Evolutionary conservation across 805 yeast genomes (phyloP), one percentile per base, ranked within the genome.

Genomic region (Metschnikowia chrysomelidarum): DNA sequence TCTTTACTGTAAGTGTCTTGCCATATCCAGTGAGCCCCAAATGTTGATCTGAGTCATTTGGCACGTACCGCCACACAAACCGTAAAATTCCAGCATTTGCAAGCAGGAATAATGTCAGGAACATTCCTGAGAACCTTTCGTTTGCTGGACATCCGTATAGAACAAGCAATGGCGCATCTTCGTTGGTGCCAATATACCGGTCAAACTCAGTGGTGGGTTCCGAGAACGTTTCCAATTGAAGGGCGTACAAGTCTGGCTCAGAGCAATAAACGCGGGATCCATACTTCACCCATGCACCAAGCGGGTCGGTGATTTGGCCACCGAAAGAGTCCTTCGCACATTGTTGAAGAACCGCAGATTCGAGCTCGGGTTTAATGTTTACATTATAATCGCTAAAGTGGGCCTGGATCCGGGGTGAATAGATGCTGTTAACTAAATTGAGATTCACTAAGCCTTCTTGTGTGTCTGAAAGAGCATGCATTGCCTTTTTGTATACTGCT

Each of bases 1-100:
- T 26, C 9, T 25, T 28, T n/a, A 34, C 41, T 4, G 35, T 21
- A 17, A 45, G 41, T 4, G 43, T 34, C 12, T 73, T 79, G 1
- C 88, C 93, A 55, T 78, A 87, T 0, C 91, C 93, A 7, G 69
- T 47, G 6, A 79, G 44, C 0, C 34, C 11, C 20, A 31, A 28
- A 5, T 13, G 24, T 11, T 5, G 20, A 8, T 10, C 4, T 13
- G 12, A 12, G 27, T 67, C 73, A 11, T 56, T 48, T 0, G 83
- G 81, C 9, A 76, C 67, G 48, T 87, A 81, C 47, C 96, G 73
- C 82, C 94, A 76, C 2, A 81, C 74, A 54, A 86, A 83, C 31
- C 84, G 70, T 18, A 88, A 53, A 50, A 85, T 84, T 0, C 85
- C 91, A 2, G 67, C 56, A 11, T 61, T 50, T 0, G 95, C 82